Evolutionary conservation across 140 eudicot species (phyloP).

Genomic region (Anethum foeniculum): DNA sequence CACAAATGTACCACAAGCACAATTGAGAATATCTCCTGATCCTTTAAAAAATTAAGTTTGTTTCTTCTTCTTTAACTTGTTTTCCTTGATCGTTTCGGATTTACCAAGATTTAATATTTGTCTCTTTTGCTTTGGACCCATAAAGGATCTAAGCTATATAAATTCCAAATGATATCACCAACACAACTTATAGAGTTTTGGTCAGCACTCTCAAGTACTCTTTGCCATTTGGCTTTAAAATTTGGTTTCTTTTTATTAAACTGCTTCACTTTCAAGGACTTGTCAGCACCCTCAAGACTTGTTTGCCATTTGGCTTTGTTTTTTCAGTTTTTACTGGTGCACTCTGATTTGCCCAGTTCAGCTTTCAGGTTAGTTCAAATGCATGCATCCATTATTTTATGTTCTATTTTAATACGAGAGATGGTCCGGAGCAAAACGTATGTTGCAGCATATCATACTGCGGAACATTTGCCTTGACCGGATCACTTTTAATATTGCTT

Average conservation of each 20-base stretch:
- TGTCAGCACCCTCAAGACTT: not conserved
- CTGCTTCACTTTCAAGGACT: not conserved
- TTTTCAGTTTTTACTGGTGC: not conserved
- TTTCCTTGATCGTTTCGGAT: slow-evolving; percentile 10
- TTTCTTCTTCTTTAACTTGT: not conserved
- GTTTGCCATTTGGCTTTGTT: slow-evolving; percentile 28
- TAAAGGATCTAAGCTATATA: slow-evolving; percentile 17
- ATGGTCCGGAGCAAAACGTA: too few species aligned
- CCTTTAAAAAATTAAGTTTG: not conserved
- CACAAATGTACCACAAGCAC: slow-evolving; percentile 4
- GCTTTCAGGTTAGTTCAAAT: slow-evolving; percentile 20
- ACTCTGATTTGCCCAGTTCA: slow-evolving; percentile 14
- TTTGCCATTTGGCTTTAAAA: slow-evolving; percentile 8
- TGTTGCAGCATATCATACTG: too few species aligned
- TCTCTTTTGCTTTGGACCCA: slow-evolving; percentile 19
- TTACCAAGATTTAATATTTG: slow-evolving; percentile 5
- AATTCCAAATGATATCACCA: slow-evolving; percentile 23
- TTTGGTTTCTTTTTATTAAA: not conserved
- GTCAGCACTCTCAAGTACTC: slow-evolving; percentile 6
- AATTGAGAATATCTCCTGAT: not conserved
- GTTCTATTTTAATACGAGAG: too few species aligned
- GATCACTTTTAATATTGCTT: not conserved
- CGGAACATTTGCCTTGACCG: too few species aligned
- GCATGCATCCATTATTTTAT: not conserved
- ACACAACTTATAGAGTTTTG: slow-evolving; percentile 6